Evolutionary conservation across 2,329 filamentous ascomycete species (phyloP), one percentile per base, ranked within the genome.

Genomic region (Stachybotrys echinatus): DNA sequence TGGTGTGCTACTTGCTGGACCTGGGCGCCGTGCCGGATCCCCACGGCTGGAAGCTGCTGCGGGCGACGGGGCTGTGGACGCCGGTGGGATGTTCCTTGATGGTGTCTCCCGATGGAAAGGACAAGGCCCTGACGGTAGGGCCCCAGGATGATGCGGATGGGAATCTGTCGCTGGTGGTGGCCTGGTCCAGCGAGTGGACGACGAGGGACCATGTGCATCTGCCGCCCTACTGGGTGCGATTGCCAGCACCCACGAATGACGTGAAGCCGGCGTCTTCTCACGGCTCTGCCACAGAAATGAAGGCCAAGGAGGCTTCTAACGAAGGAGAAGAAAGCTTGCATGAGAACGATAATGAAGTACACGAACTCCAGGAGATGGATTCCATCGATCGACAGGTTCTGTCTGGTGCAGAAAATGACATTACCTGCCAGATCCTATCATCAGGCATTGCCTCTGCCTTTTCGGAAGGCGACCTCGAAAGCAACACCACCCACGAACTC

Each of bases 1-100:
- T 87, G 3, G 66, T 87, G 1, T 75, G 73, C 22, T 86, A 86
- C 52, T 65, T 87, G 34, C 64, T 87, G 2, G 83, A 87, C 60
- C 69, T 84, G 8, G 84, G 84, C 2, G 83, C 83, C 2, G 69
- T 83, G 3, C 81, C 82, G 0, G 78, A 84, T 50, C 63, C 77
- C 0, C 77, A 79, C 46, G 81, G 81, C 2, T 83, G 81, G 74
- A 74, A 74, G 39, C 64, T 84, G 54, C 54, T 85, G 50, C 71
- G 79, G 22, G 75, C 74, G 0, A 78, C 78, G 5, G 81, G 81
- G 0, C 58, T 84, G 2, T 84, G 81, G 80, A 81, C 81, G 3
- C 81, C 82, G 0, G 74, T 75, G 1, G 81, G 80, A 4, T 84
- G 80, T 31, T 66, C 74, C 0, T 61, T 85, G 48, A 74, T 85